Evolutionary conservation across 371 early-diverging fungal species (phyloP), one percentile per base, ranked within the genome.

Genomic region (Mucor velutinosus): DNA sequence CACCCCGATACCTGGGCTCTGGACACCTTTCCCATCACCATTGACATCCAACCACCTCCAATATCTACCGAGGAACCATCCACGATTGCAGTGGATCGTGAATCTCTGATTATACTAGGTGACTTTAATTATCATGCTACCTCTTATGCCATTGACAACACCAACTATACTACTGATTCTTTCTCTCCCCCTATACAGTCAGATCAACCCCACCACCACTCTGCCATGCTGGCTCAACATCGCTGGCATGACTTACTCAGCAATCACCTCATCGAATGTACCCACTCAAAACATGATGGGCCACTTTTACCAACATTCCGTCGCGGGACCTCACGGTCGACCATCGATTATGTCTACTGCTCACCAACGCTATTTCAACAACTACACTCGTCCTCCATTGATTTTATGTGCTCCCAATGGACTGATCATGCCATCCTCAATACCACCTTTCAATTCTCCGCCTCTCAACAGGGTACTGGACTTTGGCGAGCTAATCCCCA

Each of bases 391-490:
- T 58, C 65, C 5, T 7, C 17, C n/a, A 43, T 49, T n/a, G n/a
- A 60, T 5, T 60, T 60, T 41, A 35, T 66, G 43, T 32, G 29
- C 5, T 30, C 67, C 7, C 11, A 7, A 7, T 66, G 67, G 56
- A 66, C 67, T 15, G 67, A 66, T 56, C 67, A 66, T 55, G 56
- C 61, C 3, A 17, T 59, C 4, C 43, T 66, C 5, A 14, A 30
- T 8, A 15, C 27, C 19, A 14, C 8, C 19, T 66, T 66, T 7
- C 1, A 21, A 8, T 56, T 66, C 25, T 0, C 6, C 0, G 23
- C 55, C 4, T 3, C 3, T 29, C 23, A 17, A 6, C 35, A 53
- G 27, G 63, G 56, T 0, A 4, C 37, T 2, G 56, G 60, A 3
- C 27, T 66, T 11, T 60, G 60, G 66, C 60, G 55, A 2, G 37